These are phyloP conservation scores for Myochromella boudieri DNA, from an alignment of 768 basidiomycete genomes.

Conservation along the genomic window DNA sequence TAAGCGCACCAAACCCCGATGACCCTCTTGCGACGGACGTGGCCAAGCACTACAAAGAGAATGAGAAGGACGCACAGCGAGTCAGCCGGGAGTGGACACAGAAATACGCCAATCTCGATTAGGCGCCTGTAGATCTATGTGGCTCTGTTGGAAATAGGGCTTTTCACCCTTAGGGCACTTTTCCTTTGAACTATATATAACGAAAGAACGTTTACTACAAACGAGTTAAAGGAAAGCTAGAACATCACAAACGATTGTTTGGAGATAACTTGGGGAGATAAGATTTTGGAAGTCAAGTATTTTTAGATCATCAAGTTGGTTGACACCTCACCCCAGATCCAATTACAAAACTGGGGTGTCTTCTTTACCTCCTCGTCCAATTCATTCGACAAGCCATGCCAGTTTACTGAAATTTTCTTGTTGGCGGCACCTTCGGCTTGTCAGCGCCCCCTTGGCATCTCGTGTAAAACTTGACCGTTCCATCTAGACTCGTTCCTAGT, in stretches of 20 bases:
- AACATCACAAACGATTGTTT: no score
- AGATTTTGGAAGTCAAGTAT: slow-evolving; percentile 7
- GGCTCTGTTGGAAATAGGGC: background rate
- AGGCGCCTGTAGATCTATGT: background rate
- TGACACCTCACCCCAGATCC: slow-evolving; percentile 30
- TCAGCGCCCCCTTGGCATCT: background rate
- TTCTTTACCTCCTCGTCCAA: slow-evolving; percentile 11
- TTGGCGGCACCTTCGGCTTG: no score
- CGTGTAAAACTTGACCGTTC: background rate
- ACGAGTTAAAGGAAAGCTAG: no score
- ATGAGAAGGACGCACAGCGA: slow-evolving; percentile 89
- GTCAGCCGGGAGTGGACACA: slow-evolving; percentile 96
- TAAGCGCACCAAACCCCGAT: slow-evolving; percentile 95
- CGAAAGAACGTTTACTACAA: slow-evolving; percentile 9
- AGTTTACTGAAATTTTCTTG: no score
- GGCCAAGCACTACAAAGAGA: slow-evolving; percentile 98
- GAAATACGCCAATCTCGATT: slow-evolving; percentile 60
- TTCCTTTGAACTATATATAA: slow-evolving; percentile 3
- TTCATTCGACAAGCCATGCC: no score
- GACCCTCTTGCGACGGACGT: slow-evolving; percentile 94
- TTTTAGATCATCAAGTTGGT: no score
- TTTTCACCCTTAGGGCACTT: background rate
- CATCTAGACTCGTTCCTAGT: background rate
- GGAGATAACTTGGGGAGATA: no score
- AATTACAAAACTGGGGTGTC: slow-evolving; percentile 16